These are phyloP conservation scores for Fusarium chuoi DNA, from an alignment of 2,329 filamentous ascomycete genomes.

Conservation along the genomic window DNA sequence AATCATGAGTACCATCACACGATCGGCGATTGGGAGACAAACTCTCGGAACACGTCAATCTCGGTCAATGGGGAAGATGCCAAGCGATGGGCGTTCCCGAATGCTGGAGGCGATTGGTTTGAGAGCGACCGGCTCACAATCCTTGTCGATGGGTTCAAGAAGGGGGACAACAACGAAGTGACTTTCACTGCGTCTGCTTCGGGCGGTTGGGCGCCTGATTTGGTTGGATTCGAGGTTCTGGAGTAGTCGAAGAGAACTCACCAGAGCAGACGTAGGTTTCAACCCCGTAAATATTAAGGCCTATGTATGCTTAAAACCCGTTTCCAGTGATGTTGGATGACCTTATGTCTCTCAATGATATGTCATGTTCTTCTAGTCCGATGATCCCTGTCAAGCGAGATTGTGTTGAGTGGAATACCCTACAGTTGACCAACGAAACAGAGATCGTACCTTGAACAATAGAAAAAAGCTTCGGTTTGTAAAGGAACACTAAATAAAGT, in stretches of 20 bases:
- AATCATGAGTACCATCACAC: constrained; percentile 62
- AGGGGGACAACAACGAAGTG: constrained; percentile 52
- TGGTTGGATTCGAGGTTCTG: constrained; percentile 54
- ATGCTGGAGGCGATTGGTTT: constrained; percentile 62
- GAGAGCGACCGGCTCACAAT: constrained; percentile 58
- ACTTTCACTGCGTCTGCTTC: constrained; percentile 47
- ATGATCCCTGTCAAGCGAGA: neutral
- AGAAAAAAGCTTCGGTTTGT: neutral
- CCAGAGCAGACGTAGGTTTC: neutral
- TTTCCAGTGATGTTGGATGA: neutral
- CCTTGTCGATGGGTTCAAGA: constrained; percentile 57
- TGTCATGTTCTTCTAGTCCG: too few species aligned
- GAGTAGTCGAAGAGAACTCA: neutral
- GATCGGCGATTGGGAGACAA: constrained; percentile 57
- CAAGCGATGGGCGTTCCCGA: constrained; percentile 61
- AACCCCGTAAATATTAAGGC: rapidly evolving
- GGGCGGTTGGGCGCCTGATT: constrained; percentile 51
- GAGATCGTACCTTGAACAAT: neutral
- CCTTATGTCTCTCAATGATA: too few species aligned
- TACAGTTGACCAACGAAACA: neutral
- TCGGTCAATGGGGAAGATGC: constrained; percentile 55
- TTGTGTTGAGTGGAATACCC: neutral
- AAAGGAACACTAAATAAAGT: too few species aligned
- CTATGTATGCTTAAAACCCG: too few species aligned
- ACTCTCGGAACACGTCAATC: constrained; percentile 62